Base-by-base conservation (phyloP, 2,329 filamentous ascomycete species). In the Remersonia thermophila region DNA sequence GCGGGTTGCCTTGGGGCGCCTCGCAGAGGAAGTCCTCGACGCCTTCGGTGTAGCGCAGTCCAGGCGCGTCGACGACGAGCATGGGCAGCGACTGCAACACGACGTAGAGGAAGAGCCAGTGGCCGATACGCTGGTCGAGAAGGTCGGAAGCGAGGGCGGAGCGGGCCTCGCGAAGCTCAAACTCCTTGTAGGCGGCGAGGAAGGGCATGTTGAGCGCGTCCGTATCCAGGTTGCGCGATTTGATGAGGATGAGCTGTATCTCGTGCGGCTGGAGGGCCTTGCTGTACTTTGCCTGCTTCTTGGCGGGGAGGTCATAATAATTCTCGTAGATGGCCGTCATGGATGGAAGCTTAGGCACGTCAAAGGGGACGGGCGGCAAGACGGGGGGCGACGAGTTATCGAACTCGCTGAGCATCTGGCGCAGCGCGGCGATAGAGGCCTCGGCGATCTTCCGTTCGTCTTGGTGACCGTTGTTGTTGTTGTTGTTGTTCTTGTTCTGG, bases 351-450 rank as follows among this genome's bases (percentile, higher is more conserved):
- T 78, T 71, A 3, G 91, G 89, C 4, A 84, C 66, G 53, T 96
- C 89, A 51, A 89, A 96, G 0, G 91, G 89, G 37, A 96, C 77
- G 0, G 89, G 85, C 1, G 91, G 91, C 40, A 89, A 73, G 1
- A 96, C 86, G 0, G 91, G 91, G 1, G 89, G 85, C 11, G 80
- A 83, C 7, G 83, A 89, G 41, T 81, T 76, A 54, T 98, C 91
- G 51, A 86, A 95, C 58, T 96, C 89, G 47, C 73, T 78, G 44
- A 95, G 67, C 10, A 95, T 72, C 43, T 77, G 79, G 36, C 89
- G 77, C 31, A 96, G 64, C 2, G 83, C 84, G 27, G 77, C 70
- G 17, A 75, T 66, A 9, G 73, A 68, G 16, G 80, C 71, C 42
- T 80, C 74, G 15, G 69, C 63, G 11, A 20, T 16, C 8, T 34